Conservation (phyloP, 305 asterid species). For the Withania somnifera region DNA sequence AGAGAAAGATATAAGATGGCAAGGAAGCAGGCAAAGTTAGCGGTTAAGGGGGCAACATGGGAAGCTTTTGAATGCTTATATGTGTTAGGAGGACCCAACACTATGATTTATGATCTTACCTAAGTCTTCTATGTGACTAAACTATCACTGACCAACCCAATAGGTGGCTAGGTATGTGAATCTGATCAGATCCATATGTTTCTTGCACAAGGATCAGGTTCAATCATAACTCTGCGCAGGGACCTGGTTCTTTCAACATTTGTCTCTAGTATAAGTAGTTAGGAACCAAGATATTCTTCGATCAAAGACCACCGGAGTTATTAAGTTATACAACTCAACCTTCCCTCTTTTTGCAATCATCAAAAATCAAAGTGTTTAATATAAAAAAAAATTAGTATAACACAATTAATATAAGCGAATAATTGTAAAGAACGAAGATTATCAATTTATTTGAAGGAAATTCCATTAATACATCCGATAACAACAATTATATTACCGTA, state of each 20-base stretch:
- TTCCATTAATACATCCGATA: not conserved
- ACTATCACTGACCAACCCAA: no score
- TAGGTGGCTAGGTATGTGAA: no score
- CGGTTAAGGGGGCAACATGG: no score
- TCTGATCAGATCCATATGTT: no score
- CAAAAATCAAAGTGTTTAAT: not conserved
- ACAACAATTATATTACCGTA: not conserved
- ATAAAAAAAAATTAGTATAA: no score
- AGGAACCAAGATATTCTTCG: not conserved
- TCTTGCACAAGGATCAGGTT: no score
- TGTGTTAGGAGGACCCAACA: not conserved
- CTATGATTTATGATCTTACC: no score
- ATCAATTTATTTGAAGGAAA: not conserved
- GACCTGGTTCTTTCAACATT: not conserved
- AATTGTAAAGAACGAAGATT: not conserved
- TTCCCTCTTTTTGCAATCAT: not conserved
- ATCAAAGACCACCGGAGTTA: not conserved
- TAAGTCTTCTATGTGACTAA: no score
- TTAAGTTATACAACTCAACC: not conserved
- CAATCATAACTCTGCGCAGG: not conserved
- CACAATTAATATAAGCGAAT: not conserved
- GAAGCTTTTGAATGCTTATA: no score
- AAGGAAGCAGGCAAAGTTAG: no score
- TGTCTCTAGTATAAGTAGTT: not conserved
- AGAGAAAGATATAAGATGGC: not conserved